Evolutionary conservation across 2,329 filamentous ascomycete genomes (phyloP), one percentile per base, ranked within the genome.

Genomic region (Coniochaeta sp.): DNA sequence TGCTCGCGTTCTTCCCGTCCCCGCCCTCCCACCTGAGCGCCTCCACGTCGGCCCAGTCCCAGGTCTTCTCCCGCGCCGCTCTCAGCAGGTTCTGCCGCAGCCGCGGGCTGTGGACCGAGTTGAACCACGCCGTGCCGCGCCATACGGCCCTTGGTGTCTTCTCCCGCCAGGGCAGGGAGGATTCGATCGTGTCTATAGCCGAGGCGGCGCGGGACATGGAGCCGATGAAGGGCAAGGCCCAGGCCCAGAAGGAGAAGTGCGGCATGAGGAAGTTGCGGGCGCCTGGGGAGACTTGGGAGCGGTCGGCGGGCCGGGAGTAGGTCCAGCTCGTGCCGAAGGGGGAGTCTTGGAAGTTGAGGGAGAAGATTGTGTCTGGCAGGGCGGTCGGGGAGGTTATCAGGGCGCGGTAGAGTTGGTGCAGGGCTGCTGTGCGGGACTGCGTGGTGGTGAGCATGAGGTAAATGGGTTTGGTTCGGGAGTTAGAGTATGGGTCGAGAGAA

Each of bases 231-330:
- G 76, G 77, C 54, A 81, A 73, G 24, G 77, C 72, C 81, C 81
- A 84, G 6, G 78, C 75, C 78, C 78, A 84, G 72, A 78, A 81
- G 66, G 74, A 75, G 74, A 81, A 86, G 72, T 81, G 83, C 60
- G 81, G 81, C 72, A 84, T 79, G 4, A 81, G 68, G 70, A 81
- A 83, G 61, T 72, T 73, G 38, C 76, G 75, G 9, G 63, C 60
- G 58, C 65, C 55, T 16, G 63, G 60, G 61, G 67, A 58, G 8
- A 62, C 59, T 16, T 70, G 71, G 4, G 62, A 61, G 0, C 76
- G 73, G 67, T 76, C 72, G 24, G 75, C 75, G 9, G 76, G 73
- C 1, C 78, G 76, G n/a, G 77, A 72, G 70, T 82, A 81, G 14
- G 76, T 76, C 68, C 78, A 77, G 2, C 76, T 70, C 7, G 73